Evolutionary conservation across 306 rosid genomes (phyloP), one percentile per base, ranked within the genome.

Genomic region (Vigna angularis): DNA sequence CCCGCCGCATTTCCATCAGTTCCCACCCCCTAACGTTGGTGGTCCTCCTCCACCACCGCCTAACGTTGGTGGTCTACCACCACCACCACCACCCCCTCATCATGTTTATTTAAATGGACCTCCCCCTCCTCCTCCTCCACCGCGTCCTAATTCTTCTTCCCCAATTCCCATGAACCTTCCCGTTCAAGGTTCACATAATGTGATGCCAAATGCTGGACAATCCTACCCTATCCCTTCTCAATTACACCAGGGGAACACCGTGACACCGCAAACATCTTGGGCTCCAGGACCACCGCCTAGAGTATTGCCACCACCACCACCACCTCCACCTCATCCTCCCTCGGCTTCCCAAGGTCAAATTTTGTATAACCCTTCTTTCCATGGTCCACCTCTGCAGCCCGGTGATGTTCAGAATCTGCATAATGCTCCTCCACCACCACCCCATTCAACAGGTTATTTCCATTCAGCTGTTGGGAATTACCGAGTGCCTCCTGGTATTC

Each of bases 301-400:
- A 47, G 45, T 56, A n/a, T 81, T 86, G 77, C 88, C 56, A 4
- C 70, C 30, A 30, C 32, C 32, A 0, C 88, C 80, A 12, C 84
- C 81, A 9, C 82, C 79, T 3, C 85, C 77, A 9, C 82, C 79
- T 2, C 85, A 74, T 4, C 83, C 83, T 44, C 76, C 84, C 53
- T 26, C 85, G 12, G 74, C 76, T 50, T 84, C 86, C 24, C 93
- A 85, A 62, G 91, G 86, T 67, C 88, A 86, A 45, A 56, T 76
- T 51, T 63, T 85, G 55, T 83, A 85, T 77, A 84, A 76, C 34
- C 59, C 83, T 66, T 71, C 78, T 20, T 67, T 66, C 32, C 70
- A 51, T 73, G 81, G 75, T 3, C 79, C 78, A n/a, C 87, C 78
- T 59, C 81, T 65, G 11, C 87, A 67, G 26, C 81, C 83, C n/a